phyloP scores from a whole-genome alignment of 2,329 filamentous ascomycete species.

The Daldinia sp. region DNA sequence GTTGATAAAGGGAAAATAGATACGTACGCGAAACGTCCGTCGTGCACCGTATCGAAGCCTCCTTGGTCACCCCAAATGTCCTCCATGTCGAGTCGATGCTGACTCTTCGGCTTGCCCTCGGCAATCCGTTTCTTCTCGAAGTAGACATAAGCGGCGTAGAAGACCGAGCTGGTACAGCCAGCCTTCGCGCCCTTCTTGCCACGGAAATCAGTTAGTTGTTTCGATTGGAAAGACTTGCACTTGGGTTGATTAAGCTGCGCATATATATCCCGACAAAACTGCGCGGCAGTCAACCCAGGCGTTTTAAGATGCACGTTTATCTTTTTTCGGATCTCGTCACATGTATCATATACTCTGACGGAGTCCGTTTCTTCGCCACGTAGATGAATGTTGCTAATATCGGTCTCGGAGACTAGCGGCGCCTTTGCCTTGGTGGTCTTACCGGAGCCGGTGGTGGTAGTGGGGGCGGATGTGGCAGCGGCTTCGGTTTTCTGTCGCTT shows the following conservation, averaged over 20 bases:
- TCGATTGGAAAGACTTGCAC: slow-evolving; percentile 45
- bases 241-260: slow-evolving; percentile 48
- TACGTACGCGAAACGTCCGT: slow-evolving; percentile 15
- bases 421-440: background rate
- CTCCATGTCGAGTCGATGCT: slow-evolving; percentile 60
- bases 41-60: slow-evolving; percentile 21
- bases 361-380: slow-evolving; percentile 52
- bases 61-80: slow-evolving; percentile 29
- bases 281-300: slow-evolving; percentile 57
- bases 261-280: slow-evolving; percentile 56
- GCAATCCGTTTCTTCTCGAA: slow-evolving; percentile 66
- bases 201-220: slow-evolving; percentile 58
- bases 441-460: background rate
- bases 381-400: slow-evolving; percentile 53
- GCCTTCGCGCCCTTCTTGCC: slow-evolving; percentile 55
- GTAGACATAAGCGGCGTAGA: slow-evolving; percentile 64
- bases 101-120: slow-evolving; percentile 60
- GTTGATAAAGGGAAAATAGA: background rate
- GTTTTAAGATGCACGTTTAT: slow-evolving; percentile 60
- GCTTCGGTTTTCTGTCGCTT: slow-evolving; percentile 38
- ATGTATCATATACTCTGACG: slow-evolving; percentile 63
- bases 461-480: slow-evolving; percentile 14
- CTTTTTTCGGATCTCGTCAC: slow-evolving; percentile 65
- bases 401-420: slow-evolving; percentile 33
- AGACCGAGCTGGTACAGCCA: slow-evolving; percentile 57